Percentiles rank a stretch among this genome's conserved stretches.
phyloP scores from a whole-genome alignment of 345 rosid species.

The Aquilaria sinensis region DNA sequence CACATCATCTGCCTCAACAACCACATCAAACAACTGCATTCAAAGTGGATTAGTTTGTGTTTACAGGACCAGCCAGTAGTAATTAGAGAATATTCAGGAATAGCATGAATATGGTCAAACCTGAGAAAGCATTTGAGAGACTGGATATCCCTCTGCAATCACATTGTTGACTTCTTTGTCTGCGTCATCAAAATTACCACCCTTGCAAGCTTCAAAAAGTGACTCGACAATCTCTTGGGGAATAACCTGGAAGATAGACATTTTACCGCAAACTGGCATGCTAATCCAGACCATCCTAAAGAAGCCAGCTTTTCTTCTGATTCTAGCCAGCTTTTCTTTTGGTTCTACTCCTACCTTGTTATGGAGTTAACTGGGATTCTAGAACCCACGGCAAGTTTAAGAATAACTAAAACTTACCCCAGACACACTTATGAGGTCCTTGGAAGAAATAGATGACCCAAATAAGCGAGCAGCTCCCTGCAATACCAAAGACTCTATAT shows the following conservation, averaged over 20 bases:
- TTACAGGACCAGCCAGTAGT: neutral
- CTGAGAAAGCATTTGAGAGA: conserved; percentile 81
- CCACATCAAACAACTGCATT: conserved; percentile 62
- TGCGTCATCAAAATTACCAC: conserved; percentile 83
- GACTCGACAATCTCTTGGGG: conserved; percentile 58
- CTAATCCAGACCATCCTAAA: no score
- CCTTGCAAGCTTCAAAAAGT: conserved; percentile 67
- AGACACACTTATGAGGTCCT: conserved; percentile 68
- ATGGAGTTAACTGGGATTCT: no score
- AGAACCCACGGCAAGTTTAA: neutral
- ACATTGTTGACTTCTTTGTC: conserved; percentile 75
- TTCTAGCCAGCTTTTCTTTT: no score
- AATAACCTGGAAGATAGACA: conserved; percentile 44
- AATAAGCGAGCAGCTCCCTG: conserved; percentile 95
- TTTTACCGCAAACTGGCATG: neutral
- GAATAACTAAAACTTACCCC: conserved; percentile 55
- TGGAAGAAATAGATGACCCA: conserved; percentile 85
- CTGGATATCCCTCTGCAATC: conserved; percentile 90
- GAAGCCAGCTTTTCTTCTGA: no score
- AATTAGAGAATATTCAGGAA: conserved; percentile 1
- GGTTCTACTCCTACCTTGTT: no score
- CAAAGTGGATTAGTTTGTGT: conserved; percentile 11
- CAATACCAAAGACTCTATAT: conserved; percentile 13
- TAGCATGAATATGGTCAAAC: conserved; percentile 23
- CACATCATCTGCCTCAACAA: conserved; percentile 61